Evolutionary conservation across 371 early-diverging fungal species (phyloP), one percentile per base, ranked within the genome.

Genomic region (Blakeslea trispora): DNA sequence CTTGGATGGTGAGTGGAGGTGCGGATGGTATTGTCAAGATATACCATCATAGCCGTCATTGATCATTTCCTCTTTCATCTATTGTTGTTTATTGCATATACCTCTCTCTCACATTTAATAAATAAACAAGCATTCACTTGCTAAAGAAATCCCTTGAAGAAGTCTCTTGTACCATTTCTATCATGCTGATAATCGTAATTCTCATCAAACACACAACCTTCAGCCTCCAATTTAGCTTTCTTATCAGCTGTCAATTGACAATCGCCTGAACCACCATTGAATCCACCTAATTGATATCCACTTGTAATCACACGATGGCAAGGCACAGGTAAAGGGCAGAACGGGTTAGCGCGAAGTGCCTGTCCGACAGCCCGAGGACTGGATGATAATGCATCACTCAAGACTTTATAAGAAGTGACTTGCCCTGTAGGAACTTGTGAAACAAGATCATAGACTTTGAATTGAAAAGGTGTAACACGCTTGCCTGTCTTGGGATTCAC

Each of bases 271-370:
- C 85, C 84, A 22, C 93, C 92, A 35, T 67, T 63, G 66, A 90
- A 92, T 0, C 93, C 93, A 11, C 92, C 92, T 40, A 91, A 74
- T 45, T 79, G 81, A 37, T 72, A 65, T 61, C 88, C 79, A 0
- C 84, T 67, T 5, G 89, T 78, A 57, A 92, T 68, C 18, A 93
- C 88, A 3, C 93, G 81, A 62, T 93, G 92, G 63, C 93, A 93
- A 0, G 93, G 92, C 0, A 93, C 79, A 15, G 91, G 91, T 10
- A 77, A 58, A 17, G 92, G 91, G 15, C 83, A 79, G 59, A 89
- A 91, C 0, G 93, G 92, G 62, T 93, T 93, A 43, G 77, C 63
- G 17, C 78, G 65, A 42, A 93, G 69, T 10, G 92, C 92, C 32
- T 87, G 85, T 0, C 92, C 93, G 0, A 93, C 91, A 0, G 92